phyloP scores from a whole-genome alignment of 352 stramenopile species.

The Globisporangium nodosum region DNA sequence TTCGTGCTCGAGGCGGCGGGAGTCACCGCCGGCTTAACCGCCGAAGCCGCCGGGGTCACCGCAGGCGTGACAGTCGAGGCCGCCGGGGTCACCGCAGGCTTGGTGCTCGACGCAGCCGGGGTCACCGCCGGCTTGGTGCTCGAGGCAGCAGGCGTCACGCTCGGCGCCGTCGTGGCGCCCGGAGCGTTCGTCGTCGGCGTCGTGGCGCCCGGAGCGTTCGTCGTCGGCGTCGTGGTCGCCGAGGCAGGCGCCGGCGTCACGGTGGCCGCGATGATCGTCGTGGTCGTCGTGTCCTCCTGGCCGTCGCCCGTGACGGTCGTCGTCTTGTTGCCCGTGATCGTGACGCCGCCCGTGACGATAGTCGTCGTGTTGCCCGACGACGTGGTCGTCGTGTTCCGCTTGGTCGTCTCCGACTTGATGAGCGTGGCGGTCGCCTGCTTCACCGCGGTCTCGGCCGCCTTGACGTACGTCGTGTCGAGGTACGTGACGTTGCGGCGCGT shows the following conservation, averaged over 20 bases:
- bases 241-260: conserved; percentile 9
- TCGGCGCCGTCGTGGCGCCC: background rate
- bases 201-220: conserved; percentile 1
- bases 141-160: conserved; percentile 1
- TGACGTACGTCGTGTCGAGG: conserved; percentile 21
- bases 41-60: background rate
- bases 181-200: conserved; percentile 1
- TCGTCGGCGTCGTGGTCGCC: background rate
- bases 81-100: conserved; percentile 7
- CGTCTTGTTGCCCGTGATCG: conserved; percentile 14
- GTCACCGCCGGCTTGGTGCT: conserved; percentile 1
- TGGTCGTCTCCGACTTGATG: conserved; percentile 3
- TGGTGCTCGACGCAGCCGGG: background rate
- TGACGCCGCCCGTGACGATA: conserved; percentile 7
- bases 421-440: conserved; percentile 10
- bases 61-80: background rate
- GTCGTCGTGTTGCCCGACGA: conserved; percentile 14
- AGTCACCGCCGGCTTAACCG: background rate
- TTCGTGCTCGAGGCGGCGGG: background rate
- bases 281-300: conserved; percentile 10
- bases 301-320: conserved; percentile 3
- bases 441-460: conserved; percentile 16
- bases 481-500: conserved; percentile 20
- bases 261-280: conserved; percentile 7
- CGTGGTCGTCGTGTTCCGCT: conserved; percentile 15